Base-by-base conservation (phyloP, 495 filamentous ascomycete genomes). In the Penicilliopsis zonata region DNA sequence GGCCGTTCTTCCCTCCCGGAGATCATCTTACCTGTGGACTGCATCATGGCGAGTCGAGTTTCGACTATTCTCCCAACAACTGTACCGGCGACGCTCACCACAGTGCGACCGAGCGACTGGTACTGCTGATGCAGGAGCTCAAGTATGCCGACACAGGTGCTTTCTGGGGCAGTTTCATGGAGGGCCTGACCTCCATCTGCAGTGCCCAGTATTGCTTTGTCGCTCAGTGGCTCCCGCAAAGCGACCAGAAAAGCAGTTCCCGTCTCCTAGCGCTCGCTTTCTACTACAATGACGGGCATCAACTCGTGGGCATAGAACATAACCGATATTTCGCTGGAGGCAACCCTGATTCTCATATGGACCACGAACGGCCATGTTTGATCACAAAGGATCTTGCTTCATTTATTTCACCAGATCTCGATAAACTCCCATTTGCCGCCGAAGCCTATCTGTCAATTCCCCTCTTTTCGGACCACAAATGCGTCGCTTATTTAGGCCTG, bases 371-470 rank as follows among this genome's bases (percentile, higher is more conserved):
- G 47, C 76, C 82, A 12, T 80, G 82, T 44, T 49, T 86, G 30
- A 74, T 86, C 18, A 73, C 80, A 2, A 70, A 80, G 29, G 60
- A 67, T 21, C 52, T 85, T 33, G 60, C 57, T 22, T 66, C 73
- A 10, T 68, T 78, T 35, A 61, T 70, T 10, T 61, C 67, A 9
- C 65, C 72, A 36, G 80, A 76, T 25, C 71, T 70, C 13, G 78
- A 80, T 47, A 40, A 59, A 21, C 59, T 79, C 2, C 67, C 71
- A 0, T 73, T 76, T 30, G 57, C 69, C 10, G 70, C 70, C 7
- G 79, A 85, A 39, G 79, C 76, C 4, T 83, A 82, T 40, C 53
- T 87, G 30, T 75, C 75, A 7, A 57, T 84, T n/a, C 82, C 82
- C 1, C 60, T 86, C 9, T 83, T 78, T 40, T 67, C 70, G 5